Evolutionary conservation across 1,284 basidiomycete species (phyloP).

Genomic region (Pyrrhoderma lamaoense): DNA sequence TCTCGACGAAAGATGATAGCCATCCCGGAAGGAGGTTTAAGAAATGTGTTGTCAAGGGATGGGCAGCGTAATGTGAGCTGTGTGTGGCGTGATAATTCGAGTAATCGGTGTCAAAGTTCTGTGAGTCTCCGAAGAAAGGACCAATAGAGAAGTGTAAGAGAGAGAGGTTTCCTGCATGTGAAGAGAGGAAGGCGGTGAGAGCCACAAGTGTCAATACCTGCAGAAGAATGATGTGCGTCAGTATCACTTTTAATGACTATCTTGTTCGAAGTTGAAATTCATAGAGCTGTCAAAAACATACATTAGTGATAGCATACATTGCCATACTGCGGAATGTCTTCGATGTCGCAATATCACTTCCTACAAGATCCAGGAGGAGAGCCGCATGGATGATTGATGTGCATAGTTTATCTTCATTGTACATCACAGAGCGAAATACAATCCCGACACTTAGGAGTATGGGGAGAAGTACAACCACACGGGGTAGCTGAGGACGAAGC

Average conservation of each 20-base stretch:
- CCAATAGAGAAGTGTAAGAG: neutral
- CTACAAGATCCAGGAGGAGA: conserved; percentile 11
- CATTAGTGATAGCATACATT: conserved; percentile 7
- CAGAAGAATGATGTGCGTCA: too few relatives aligned
- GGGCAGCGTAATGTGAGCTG: too few relatives aligned
- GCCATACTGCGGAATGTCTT: conserved; percentile 5
- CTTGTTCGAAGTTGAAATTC: too few relatives aligned
- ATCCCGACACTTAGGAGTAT: neutral
- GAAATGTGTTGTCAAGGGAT: too few relatives aligned
- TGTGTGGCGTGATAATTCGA: too few relatives aligned
- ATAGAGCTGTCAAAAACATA: too few relatives aligned
- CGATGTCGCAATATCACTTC: conserved; percentile 3
- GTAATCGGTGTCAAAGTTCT: too few relatives aligned
- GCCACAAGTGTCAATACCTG: conserved; percentile 10
- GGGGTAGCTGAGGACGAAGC: neutral
- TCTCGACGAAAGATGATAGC: too few relatives aligned
- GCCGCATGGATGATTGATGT: conserved; percentile 7
- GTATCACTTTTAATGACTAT: too few relatives aligned
- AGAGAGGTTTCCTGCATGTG: neutral
- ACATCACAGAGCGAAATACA: neutral
- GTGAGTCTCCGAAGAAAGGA: too few relatives aligned
- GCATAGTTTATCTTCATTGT: neutral
- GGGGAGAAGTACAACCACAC: neutral
- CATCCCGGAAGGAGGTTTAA: too few relatives aligned
- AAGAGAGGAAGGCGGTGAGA: conserved; percentile 6